These are phyloP conservation scores for Talaromyces sp. DNA, from an alignment of 2,329 filamentous ascomycete species.

Conservation along the genomic window DNA sequence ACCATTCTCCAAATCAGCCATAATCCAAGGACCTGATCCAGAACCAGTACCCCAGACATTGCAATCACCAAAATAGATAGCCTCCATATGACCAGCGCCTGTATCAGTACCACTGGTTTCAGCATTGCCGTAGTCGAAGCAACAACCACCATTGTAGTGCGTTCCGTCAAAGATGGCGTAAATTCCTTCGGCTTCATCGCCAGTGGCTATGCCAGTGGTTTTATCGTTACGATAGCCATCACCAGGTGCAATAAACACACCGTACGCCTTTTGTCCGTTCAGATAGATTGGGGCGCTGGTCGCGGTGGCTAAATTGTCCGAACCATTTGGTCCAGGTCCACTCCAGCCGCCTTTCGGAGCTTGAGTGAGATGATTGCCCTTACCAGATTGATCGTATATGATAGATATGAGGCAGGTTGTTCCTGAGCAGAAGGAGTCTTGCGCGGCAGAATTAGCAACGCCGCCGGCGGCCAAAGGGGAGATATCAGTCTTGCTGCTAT, in stretches of 20 bases:
- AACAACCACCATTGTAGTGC: conserved; percentile 11
- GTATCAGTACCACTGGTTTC: conserved; percentile 12
- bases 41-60: not conserved
- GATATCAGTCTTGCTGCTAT: not conserved
- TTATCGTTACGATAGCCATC: conserved; percentile 10
- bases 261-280: conserved; percentile 12
- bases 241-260: conserved; percentile 11
- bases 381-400: conserved; percentile 13
- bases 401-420: conserved; percentile 12
- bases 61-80: conserved; percentile 9
- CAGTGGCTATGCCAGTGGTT: not conserved
- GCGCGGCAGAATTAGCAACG: conserved; percentile 1
- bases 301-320: conserved; percentile 6
- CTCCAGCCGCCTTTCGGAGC: not conserved
- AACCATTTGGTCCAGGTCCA: conserved; percentile 1
- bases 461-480: conserved; percentile 1
- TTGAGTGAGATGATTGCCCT: conserved; percentile 10
- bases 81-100: conserved; percentile 14
- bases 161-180: conserved; percentile 14
- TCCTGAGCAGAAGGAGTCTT: conserved; percentile 8
- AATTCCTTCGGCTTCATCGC: conserved; percentile 8
- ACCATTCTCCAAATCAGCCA: conserved; percentile 13
- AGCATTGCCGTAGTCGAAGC: conserved; percentile 14
- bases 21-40: conserved; percentile 11
- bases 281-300: conserved; percentile 1